Evolutionary conservation across 768 basidiomycete species (phyloP).

Genomic region (Pisolithus microcarpus): DNA sequence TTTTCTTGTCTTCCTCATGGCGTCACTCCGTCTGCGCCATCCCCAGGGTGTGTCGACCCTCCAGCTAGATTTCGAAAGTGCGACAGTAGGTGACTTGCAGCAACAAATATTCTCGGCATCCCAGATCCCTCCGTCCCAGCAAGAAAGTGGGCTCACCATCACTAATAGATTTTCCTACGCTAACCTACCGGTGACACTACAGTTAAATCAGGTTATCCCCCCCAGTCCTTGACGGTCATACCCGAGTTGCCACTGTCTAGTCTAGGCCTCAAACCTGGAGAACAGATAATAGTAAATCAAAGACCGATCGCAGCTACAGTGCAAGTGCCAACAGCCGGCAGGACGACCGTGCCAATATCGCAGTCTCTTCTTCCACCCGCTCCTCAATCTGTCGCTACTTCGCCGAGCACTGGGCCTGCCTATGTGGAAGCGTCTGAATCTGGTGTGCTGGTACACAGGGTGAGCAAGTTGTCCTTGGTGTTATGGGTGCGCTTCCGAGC

Average conservation of each 20-base stretch:
- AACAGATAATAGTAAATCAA: slow-evolving; percentile 77
- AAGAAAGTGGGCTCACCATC: slow-evolving; percentile 55
- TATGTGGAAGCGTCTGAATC: slow-evolving; percentile 51
- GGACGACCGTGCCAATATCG: slow-evolving; percentile 6
- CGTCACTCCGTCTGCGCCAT: slow-evolving; percentile 72
- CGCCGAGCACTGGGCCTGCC: slow-evolving; percentile 37
- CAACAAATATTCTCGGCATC: slow-evolving; percentile 60
- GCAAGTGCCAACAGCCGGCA: slow-evolving; percentile 3
- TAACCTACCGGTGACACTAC: slow-evolving; percentile 2
- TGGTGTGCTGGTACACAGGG: slow-evolving; percentile 68
- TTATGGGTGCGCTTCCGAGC: slow-evolving; percentile 5
- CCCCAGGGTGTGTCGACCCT: slow-evolving; percentile 79
- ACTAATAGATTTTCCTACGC: neutral
- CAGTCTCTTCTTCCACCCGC: slow-evolving; percentile 11
- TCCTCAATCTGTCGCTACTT: slow-evolving; percentile 11
- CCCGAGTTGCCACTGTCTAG: slow-evolving; percentile 70
- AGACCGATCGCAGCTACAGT: slow-evolving; percentile 16
- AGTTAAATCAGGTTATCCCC: slow-evolving; percentile 88
- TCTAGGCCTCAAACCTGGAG: slow-evolving; percentile 70
- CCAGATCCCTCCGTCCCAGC: slow-evolving; percentile 67
- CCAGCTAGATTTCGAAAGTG: slow-evolving; percentile 52
- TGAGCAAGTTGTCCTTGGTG: slow-evolving; percentile 18
- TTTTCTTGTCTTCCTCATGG: slow-evolving; percentile 36
- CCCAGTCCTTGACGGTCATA: slow-evolving; percentile 59
- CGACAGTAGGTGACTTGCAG: slow-evolving; percentile 70